A percentile compares a stretch with the other conserved stretches of the same genome.
phyloP scores from a whole-genome alignment of 2,329 filamentous ascomycete species.

The Bipolaris cookei region DNA sequence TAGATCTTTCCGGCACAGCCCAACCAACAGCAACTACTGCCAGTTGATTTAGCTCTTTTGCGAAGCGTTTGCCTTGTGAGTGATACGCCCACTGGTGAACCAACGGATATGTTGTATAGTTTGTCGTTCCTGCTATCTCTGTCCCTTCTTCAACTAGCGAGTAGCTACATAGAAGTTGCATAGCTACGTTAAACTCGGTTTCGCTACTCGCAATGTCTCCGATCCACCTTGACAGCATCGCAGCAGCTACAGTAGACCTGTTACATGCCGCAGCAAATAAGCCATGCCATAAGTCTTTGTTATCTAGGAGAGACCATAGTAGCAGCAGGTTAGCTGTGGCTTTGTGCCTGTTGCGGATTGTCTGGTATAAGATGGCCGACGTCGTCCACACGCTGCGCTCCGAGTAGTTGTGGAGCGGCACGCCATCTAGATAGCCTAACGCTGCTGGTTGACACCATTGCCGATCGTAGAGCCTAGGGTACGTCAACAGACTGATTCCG shows the following conservation, averaged over 20 bases:
- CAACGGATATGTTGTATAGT: constrained; percentile 29
- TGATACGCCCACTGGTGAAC: constrained; percentile 25
- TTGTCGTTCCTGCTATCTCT: constrained; percentile 17
- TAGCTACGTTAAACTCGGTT: constrained; percentile 24
- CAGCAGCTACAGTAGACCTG: constrained; percentile 2
- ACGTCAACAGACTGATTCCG: constrained; percentile 20
- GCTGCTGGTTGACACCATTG: constrained; percentile 35
- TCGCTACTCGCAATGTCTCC: constrained; percentile 18
- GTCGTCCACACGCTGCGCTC: constrained; percentile 40
- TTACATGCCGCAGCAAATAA: constrained; percentile 25
- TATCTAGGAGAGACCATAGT: constrained; percentile 37
- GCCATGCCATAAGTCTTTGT: constrained; percentile 35
- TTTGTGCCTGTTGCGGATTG: constrained; percentile 27
- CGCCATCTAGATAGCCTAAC: constrained; percentile 6
- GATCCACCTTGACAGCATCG: constrained; percentile 23
- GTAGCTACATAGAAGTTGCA: constrained; percentile 34
- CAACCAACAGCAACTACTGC: constrained; percentile 20
- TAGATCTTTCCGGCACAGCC: constrained; percentile 14
- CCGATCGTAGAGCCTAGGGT: constrained; percentile 36
- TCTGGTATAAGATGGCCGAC: constrained; percentile 42
- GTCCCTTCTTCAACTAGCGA: constrained; percentile 28
- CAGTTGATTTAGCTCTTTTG: constrained; percentile 14
- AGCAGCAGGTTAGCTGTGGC: constrained; percentile 34
- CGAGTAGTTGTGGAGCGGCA: constrained; percentile 31
- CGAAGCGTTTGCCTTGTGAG: constrained; percentile 20